Base-by-base conservation (phyloP, 1,284 basidiomycete genomes). In the Athelia sp. region DNA sequence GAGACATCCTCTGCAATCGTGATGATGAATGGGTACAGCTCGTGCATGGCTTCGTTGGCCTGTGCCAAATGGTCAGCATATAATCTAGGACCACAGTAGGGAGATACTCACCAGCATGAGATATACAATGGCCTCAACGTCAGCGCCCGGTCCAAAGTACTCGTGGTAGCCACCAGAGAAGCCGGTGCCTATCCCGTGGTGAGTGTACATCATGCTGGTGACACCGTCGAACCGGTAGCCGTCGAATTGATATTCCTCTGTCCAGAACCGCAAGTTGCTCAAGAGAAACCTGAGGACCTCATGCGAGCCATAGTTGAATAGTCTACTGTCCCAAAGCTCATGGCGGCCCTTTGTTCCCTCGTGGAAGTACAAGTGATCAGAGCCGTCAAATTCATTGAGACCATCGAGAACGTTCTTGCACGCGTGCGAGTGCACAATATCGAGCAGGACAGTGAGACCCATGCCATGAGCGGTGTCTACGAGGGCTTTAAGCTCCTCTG, bases 201-300 rank as follows among this genome's bases (percentile, higher is more conserved):
- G 96, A 29, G 80, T 72, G 70, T 98, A 99, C 87, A 99, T 94
- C 93, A 99, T 98, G 61, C 92, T 96, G 3, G 96, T 99, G 38
- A 99, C 96, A 36, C 96, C 96, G 59, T 99, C 96, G 65, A 99
- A 99, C 43, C 96, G 76, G 82, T 98, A 99, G 3, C 96, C 96
- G 60, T 98, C 96, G 64, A 99, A 98, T 58, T 82, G 82, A 68
- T 90, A 98, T 62, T 93, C 89, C 53, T 99, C 95, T 71, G 98
- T 84, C 78, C 88, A 99, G 75, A 88, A 99, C 31, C 95, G 82
- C 46, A 98, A 72, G 67, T 99, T 99, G 64, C 93, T 95, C 56
- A 99, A 72, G 48, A 99, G 72, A 78, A 98, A 99, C 21, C 96
- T 81, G 24, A 98, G 70, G 18, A 98, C 96, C 67, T 99, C 96